Evolutionary conservation across 495 filamentous ascomycete genomes (phyloP).

Genomic region (Chlorociboria aeruginascens): DNA sequence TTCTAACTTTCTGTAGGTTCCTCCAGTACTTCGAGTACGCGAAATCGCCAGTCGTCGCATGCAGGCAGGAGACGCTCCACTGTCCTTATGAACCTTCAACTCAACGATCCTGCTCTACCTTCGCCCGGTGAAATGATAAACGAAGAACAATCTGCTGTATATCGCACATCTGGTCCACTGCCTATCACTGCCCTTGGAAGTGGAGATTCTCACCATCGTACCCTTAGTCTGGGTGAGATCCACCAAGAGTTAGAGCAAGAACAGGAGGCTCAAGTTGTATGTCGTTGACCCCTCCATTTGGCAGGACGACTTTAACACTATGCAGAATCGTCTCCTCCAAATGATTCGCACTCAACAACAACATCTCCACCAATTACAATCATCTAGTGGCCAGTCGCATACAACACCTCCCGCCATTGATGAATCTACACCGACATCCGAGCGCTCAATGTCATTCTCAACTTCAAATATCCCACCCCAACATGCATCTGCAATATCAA

Average conservation of each 20-base stretch:
- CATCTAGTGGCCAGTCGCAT: conserved; percentile 29
- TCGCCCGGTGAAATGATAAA: conserved; percentile 50
- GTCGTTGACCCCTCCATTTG: conserved; percentile 10
- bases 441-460: conserved; percentile 45
- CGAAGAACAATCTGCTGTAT: conserved; percentile 27
- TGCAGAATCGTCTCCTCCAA: conserved; percentile 72
- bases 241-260: conserved; percentile 93
- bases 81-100: conserved; percentile 60
- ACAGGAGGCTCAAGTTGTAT: conserved; percentile 86
- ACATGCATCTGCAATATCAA: conserved; percentile 23
- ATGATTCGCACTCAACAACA: conserved; percentile 83
- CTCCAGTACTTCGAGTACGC: conserved; percentile 40
- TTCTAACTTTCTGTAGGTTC: conserved; percentile 28
- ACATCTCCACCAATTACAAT: conserved; percentile 59
- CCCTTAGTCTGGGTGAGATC: conserved; percentile 83
- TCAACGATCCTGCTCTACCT: conserved; percentile 53
- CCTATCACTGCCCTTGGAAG: conserved; percentile 40
- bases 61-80: conserved; percentile 52
- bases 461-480: conserved; percentile 30
- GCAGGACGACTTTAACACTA: neutral
- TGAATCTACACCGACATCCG: conserved; percentile 54
- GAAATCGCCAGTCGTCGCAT: conserved; percentile 41
- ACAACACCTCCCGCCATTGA: conserved; percentile 45
- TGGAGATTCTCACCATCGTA: conserved; percentile 45
- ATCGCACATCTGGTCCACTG: conserved; percentile 44